Percentiles rank a stretch among this genome's conserved stretches.
These are phyloP conservation scores for Penicillium silybi DNA, from an alignment of 495 filamentous ascomycete species.

Conservation along the genomic window DNA sequence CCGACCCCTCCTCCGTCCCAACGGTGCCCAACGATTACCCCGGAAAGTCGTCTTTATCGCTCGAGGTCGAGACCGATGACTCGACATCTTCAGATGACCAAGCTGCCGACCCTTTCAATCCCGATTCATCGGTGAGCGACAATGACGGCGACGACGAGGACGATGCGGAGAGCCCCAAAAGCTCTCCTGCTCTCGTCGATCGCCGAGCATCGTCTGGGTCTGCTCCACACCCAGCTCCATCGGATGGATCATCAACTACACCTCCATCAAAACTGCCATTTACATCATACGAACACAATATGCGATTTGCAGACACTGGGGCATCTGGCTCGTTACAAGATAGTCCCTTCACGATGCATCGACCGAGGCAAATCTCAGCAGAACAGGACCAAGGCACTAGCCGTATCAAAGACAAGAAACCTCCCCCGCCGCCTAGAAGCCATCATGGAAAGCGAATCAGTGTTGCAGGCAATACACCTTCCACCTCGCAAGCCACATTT, in stretches of 20 bases:
- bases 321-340: conserved; percentile 2
- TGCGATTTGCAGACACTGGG: conserved; percentile 9
- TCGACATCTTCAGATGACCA: conserved; percentile 29
- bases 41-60: conserved; percentile 18
- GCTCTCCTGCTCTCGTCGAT: conserved; percentile 14
- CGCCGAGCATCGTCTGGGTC: conserved; percentile 18
- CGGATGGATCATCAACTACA: conserved; percentile 17
- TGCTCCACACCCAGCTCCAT: conserved; percentile 31
- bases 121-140: conserved; percentile 24
- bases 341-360: neutral
- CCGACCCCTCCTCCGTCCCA: conserved; percentile 3
- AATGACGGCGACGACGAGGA: conserved; percentile 13
- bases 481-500: conserved; percentile 24
- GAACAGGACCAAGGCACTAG: conserved; percentile 34
- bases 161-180: conserved; percentile 1
- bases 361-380: conserved; percentile 33
- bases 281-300: conserved; percentile 5
- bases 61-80: conserved; percentile 22
- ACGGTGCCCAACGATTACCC: conserved; percentile 15
- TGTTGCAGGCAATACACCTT: conserved; percentile 18
- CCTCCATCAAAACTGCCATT: conserved; percentile 6
- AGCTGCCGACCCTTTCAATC: conserved; percentile 30
- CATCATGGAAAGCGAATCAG: conserved; percentile 68
- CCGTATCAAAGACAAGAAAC: conserved; percentile 36
- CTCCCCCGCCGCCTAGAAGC: conserved; percentile 57